A percentile compares a stretch with the other conserved stretches of the same genome.
These are phyloP conservation scores for Inosperma sp. DNA, from an alignment of 768 basidiomycete genomes.

Conservation along the genomic window DNA sequence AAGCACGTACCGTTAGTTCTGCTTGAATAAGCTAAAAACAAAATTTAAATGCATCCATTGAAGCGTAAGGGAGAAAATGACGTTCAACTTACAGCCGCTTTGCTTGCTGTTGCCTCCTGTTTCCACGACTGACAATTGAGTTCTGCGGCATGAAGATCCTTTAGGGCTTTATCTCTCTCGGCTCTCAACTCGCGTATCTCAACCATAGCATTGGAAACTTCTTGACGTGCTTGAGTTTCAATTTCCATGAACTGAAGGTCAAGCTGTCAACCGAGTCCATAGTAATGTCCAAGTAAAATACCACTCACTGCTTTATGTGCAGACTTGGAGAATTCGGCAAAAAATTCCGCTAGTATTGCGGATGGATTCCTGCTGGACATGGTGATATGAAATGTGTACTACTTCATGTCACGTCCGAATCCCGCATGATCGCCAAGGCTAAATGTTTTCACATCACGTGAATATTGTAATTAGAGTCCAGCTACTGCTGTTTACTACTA, in stretches of 20 bases:
- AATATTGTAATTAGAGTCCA: no score
- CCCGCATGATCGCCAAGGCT: no score
- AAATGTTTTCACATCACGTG: no score
- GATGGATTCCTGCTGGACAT: conserved; percentile 23
- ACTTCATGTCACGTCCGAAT: background rate
- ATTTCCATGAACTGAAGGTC: conserved; percentile 6
- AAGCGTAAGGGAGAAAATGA: conserved; percentile 1
- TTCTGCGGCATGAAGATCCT: conserved; percentile 40
- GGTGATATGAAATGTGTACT: background rate
- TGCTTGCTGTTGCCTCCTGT: conserved; percentile 33
- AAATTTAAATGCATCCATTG: conserved; percentile 13
- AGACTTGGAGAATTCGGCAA: conserved; percentile 27
- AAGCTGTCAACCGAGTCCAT: background rate
- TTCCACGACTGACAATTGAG: conserved; percentile 48
- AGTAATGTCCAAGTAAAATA: background rate
- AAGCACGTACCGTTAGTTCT: conserved; percentile 46
- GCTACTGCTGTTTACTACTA: no score
- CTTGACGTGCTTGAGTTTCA: conserved; percentile 51
- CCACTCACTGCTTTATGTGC: conserved; percentile 28
- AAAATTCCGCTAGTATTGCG: conserved; percentile 26
- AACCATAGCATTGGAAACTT: no score
- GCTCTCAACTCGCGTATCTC: conserved; percentile 31
- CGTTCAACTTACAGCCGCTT: conserved; percentile 44
- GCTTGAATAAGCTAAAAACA: conserved; percentile 46
- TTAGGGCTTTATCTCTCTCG: conserved; percentile 46